Evolutionary conservation across 176 grass and related monocot species (phyloP), one percentile per base, ranked within the genome.

Genomic region (Panicum miliaceum): DNA sequence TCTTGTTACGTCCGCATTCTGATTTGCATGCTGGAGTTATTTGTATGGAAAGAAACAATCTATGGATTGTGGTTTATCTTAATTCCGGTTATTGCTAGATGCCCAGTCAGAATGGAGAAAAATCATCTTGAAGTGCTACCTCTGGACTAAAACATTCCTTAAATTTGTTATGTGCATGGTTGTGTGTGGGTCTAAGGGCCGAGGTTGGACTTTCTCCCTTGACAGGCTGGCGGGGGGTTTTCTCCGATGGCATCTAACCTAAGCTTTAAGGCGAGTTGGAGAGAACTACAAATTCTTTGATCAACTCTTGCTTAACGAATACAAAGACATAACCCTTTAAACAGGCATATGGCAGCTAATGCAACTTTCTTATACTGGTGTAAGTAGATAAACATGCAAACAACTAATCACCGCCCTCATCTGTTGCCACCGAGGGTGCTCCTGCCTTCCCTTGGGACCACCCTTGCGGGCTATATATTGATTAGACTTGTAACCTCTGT

Each of bases 251-350:
- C 26, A 48, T 72, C 43, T 72, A 47, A 13, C 43, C 43, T 72
- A 72, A 43, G 23, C 43, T 45, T 13, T 72, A 13, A 72, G 69
- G 43, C 25, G 6, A 16, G 12, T 29, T 18, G 69, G 25, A 29
- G 68, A 23, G n/a, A 18, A 71, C 41, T 71, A 15, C 68, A 27
- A 27, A 71, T 71, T 46, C 23, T 46, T 26, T 26, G n/a, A 27
- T 47, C 41, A 71, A 71, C 38, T 70, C 68, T 71, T 46, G 68
- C 68, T 71, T 71, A 71, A 46, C 46, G 12, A 45, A 71, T 71
- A 46, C 25, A 47, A 71, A 47, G 22, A 13, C 41, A 19, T 15
- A 50, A 26, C 57, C 68, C 46, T 73, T 73, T 73, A 73, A 73
- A 29, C 45, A 32, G 43, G 70, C 45, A 52, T 72, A 47, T 14